Evolutionary conservation across 2,329 filamentous ascomycete species (phyloP).

Genomic region (Mariannaea elegans): DNA sequence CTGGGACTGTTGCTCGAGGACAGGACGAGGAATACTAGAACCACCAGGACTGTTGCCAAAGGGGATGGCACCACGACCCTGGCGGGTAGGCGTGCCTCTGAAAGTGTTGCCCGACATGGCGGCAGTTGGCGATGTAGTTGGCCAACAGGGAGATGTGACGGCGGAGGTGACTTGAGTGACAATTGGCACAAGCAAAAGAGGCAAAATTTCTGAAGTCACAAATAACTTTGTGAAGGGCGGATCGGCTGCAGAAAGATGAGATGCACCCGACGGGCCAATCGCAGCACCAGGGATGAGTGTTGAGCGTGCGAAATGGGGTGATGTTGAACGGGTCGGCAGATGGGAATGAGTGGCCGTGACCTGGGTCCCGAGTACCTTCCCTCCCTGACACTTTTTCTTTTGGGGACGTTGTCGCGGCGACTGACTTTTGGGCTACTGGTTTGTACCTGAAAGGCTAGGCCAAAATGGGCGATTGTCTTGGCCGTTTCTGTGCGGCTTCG

Average conservation of each 20-base stretch:
- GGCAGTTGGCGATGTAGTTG: slow-evolving; percentile 26
- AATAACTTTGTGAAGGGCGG: slow-evolving; percentile 20
- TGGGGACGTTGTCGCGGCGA: slow-evolving; percentile 32
- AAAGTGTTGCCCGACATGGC: slow-evolving; percentile 69
- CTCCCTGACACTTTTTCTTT: slow-evolving; percentile 19
- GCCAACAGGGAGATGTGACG: slow-evolving; percentile 32
- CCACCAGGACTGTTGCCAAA: slow-evolving; percentile 68
- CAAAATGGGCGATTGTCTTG: neutral
- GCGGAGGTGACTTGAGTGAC: slow-evolving; percentile 22
- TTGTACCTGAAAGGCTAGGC: slow-evolving; percentile 2
- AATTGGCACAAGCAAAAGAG: slow-evolving; percentile 27
- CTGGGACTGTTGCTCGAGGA: slow-evolving; percentile 62
- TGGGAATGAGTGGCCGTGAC: slow-evolving; percentile 15
- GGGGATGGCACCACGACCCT: slow-evolving; percentile 66
- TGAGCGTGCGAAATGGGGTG: slow-evolving; percentile 39
- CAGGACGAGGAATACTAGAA: slow-evolving; percentile 78
- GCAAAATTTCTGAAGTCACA: slow-evolving; percentile 21
- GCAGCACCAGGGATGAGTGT: slow-evolving; percentile 37
- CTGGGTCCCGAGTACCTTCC: neutral
- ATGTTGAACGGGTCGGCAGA: slow-evolving; percentile 26
- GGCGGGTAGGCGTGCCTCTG: slow-evolving; percentile 74
- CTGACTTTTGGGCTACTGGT: slow-evolving; percentile 19
- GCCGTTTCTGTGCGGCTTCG: slow-evolving; percentile 6
- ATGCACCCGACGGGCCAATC: slow-evolving; percentile 35
- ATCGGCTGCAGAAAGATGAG: slow-evolving; percentile 27